Base-by-base conservation (phyloP, 2,329 filamentous ascomycete genomes). In the Fusarium euwallaceae region DNA sequence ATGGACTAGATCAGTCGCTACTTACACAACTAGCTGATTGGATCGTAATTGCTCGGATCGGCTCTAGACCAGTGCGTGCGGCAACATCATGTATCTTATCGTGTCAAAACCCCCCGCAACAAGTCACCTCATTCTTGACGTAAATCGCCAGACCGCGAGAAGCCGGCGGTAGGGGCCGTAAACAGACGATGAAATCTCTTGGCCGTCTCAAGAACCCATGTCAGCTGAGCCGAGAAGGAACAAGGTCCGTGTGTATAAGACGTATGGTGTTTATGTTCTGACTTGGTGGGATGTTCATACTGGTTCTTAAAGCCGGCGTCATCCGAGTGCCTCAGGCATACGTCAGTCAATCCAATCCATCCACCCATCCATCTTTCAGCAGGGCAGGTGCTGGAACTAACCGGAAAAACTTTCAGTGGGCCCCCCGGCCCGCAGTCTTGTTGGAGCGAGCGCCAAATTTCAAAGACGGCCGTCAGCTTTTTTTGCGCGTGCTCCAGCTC, bases 401-500 rank as follows among this genome's bases (percentile, higher is more conserved):
- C 76, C 77, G 77, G 76, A 79, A 79, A 79, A 79, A 79, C 76
- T 76, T 79, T 79, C 75, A 78, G 76, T 79, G 78, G 77, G 71
- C 41, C 70, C 41, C 70, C 73, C 66, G 69, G 70, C 67, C 61
- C 64, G 45, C 55, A 64, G 66, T 60, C 66, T 64, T 69, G 72
- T 64, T 71, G 67, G 74, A 72, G 75, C 75, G 73, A 72, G 78
- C 75, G 78, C 78, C 76, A 80, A 80, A 80, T 79, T 79, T 80
- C 78, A 61, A 73, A 70, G 64, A 71, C 65, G 73, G 67, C 75
- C 72, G 78, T 77, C 79, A 79, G 79, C 79, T 78, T 81, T 81
- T 79, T 80, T 78, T 80, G 81, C 80, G 80, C 77, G 76, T 76
- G 72, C 74, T 59, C 73, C 78, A 79, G 78, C 78, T 80, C 72